phyloP scores from a whole-genome alignment of 768 basidiomycete genomes.

The Tulasnella sp. region DNA sequence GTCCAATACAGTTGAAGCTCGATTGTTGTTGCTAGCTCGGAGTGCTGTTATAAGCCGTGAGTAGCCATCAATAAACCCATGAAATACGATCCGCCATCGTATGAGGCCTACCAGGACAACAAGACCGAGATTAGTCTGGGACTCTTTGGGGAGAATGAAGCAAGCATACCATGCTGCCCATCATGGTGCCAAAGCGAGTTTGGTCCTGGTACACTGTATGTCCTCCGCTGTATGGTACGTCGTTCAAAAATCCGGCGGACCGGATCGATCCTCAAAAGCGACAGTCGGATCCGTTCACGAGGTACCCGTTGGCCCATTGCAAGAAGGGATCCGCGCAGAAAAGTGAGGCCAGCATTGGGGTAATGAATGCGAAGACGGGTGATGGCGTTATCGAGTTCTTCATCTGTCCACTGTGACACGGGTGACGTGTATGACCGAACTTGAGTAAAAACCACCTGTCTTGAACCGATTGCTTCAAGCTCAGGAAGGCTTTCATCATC shows the following conservation, averaged over 20 bases:
- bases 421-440: not conserved
- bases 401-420: conserved; percentile 20
- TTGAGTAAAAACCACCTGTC: too few species aligned
- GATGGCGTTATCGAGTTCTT: conserved; percentile 36
- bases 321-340: conserved; percentile 37
- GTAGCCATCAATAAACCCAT: conserved; percentile 42
- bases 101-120: conserved; percentile 40
- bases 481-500: too few species aligned
- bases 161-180: conserved; percentile 43
- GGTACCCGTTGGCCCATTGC: conserved; percentile 33
- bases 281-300: conserved; percentile 18
- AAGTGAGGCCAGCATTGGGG: conserved; percentile 36
- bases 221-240: not conserved
- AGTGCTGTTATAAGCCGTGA: too few species aligned
- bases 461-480: too few species aligned
- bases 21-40: too few species aligned
- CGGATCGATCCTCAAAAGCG: conserved; percentile 36
- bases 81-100: conserved; percentile 39
- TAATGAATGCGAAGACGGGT: conserved; percentile 17
- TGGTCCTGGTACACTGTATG: conserved; percentile 31
- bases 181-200: conserved; percentile 43
- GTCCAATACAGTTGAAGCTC: conserved; percentile 42
- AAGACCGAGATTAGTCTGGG: too few species aligned
- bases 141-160: too few species aligned
- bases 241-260: conserved; percentile 39